Base-by-base conservation (phyloP, 176 grass and related monocot genomes). In the Cocos nucifera region DNA sequence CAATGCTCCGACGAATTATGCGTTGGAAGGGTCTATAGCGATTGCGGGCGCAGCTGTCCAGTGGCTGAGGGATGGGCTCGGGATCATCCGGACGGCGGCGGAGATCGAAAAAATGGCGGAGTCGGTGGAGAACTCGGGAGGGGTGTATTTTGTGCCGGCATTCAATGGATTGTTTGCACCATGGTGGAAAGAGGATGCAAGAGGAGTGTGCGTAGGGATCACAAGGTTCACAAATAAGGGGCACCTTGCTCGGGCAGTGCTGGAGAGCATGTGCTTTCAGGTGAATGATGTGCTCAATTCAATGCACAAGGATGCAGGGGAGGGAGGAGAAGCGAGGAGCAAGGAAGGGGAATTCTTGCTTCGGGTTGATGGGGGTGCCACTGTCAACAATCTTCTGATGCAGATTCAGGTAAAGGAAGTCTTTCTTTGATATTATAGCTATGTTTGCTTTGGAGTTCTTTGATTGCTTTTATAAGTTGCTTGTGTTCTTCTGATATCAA, bases 1-100 rank as follows among this genome's bases (percentile, higher is more conserved):
- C 32, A 60, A 20, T 0, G 69, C 55, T 0, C 70, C 87, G 17
- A 87, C 83, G 20, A 97, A 91, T 24, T 97, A 97, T 69, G 80
- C 92, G 16, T 54, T 97, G 23, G 92, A 97, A 73, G 92, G 92
- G 0, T 97, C 92, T 6, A 97, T 97, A 65, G 92, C 92, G 16
- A 97, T 97, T 51, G 92, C 92, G 35, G 92, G 92, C 5, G 92
- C 92, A 22, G 92, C 92, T 25, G 92, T 97, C 22, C 87, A 91
- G 56, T 97, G 92, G 92, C 44, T 97, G 49, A 84, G 92, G 71
- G 92, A 97, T 19, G 89, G 87, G 23, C 69, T 97, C 17, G 87
- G 84, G 24, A 76, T 97, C 25, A 91, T 97, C 26, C 2, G 48
- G 1, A 49, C 72, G 1, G 87, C 87, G 14, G 64, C 65, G 0